Conservation (phyloP, 257 asterid genomes). For the Primulina huaijiensis region DNA sequence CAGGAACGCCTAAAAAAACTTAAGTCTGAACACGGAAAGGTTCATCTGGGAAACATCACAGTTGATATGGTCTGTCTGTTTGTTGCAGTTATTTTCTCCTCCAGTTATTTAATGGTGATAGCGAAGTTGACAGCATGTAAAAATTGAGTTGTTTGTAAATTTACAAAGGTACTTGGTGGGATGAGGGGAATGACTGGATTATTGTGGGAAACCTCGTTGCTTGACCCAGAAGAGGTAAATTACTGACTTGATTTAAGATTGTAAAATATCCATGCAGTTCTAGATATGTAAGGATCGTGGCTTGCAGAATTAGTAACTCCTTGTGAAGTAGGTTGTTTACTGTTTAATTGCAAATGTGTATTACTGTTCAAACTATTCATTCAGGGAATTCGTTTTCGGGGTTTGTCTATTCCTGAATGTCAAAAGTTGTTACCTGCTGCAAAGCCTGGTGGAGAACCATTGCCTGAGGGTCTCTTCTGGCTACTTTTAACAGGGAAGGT, state of each 20-base stretch:
- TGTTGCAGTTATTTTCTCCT: constrained; percentile 11
- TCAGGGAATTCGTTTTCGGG: constrained; percentile 97
- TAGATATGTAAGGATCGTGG: not conserved
- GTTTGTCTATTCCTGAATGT: constrained; percentile 95
- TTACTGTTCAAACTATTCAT: constrained; percentile 24
- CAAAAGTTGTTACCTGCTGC: constrained; percentile 88
- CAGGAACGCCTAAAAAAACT: constrained; percentile 80
- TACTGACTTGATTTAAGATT: constrained; percentile 6
- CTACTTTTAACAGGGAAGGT: constrained; percentile 97
- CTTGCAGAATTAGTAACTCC: not conserved
- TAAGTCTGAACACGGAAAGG: constrained; percentile 79
- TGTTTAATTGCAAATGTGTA: constrained; percentile 4
- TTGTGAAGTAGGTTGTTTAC: constrained; percentile 3
- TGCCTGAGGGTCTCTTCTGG: constrained; percentile 99
- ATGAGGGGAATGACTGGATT: constrained; percentile 99
- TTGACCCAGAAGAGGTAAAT: constrained; percentile 93
- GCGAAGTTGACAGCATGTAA: not conserved
- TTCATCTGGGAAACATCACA: constrained; percentile 78
- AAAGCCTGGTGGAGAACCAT: constrained; percentile 90
- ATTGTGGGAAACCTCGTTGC: constrained; percentile 97
- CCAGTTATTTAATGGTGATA: not conserved
- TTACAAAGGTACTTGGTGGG: constrained; percentile 87
- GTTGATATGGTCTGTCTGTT: constrained; percentile 67
- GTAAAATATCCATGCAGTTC: constrained; percentile 13
- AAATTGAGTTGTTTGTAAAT: constrained; percentile 7